phyloP scores from a whole-genome alignment of 768 basidiomycete genomes.

The Dioszegia aurantiaca region DNA sequence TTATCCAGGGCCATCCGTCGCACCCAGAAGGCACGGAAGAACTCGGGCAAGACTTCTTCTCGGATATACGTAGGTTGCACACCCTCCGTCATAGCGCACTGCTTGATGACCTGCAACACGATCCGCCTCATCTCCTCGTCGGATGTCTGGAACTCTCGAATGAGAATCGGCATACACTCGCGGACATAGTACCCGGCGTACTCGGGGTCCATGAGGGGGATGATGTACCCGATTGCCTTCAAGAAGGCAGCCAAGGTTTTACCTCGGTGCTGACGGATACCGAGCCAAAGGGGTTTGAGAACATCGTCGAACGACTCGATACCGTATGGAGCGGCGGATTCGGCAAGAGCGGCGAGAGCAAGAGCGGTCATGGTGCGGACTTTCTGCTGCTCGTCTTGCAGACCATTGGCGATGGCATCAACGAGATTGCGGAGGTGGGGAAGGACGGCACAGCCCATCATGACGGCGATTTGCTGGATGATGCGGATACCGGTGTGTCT shows the following conservation, averaged over 20 bases:
- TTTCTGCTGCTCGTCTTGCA: conserved; percentile 93
- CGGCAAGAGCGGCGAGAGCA: conserved; percentile 86
- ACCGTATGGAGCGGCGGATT: conserved; percentile 96
- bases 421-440: conserved; percentile 96
- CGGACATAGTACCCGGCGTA: conserved; percentile 99
- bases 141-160: conserved; percentile 94
- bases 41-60: conserved; percentile 95
- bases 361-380: conserved; percentile 94
- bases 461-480: conserved; percentile 98
- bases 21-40: conserved; percentile 98
- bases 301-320: conserved; percentile 99
- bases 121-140: conserved; percentile 99
- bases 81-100: conserved; percentile 97
- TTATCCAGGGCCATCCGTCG: conserved; percentile 91
- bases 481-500: conserved; percentile 99
- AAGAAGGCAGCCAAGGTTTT: conserved; percentile 92
- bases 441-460: conserved; percentile 99
- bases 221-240: conserved; percentile 98
- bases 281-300: conserved; percentile 87
- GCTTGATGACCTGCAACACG: conserved; percentile 97
- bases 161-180: conserved; percentile 60
- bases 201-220: conserved; percentile 99
- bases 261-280: conserved; percentile 90
- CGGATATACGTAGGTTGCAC: conserved; percentile 94
- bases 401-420: conserved; percentile 87